Percentiles rank a stretch among this genome's conserved stretches.
Conservation (phyloP, 1,284 basidiomycete genomes). For the Austropuccinia psidii region DNA sequence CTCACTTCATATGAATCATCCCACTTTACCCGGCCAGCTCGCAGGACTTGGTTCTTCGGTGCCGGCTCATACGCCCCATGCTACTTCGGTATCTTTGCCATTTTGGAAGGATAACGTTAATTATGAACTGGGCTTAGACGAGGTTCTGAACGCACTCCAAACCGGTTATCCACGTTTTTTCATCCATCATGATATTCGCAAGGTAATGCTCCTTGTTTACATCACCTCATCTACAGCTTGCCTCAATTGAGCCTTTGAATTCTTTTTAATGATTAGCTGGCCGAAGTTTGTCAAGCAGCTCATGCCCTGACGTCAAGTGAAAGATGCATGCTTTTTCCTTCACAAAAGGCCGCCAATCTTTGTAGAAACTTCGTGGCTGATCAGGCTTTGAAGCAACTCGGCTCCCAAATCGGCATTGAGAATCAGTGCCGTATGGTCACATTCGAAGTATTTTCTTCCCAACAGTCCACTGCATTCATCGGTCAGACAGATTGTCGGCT, state of each 20-base stretch:
- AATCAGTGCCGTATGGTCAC: slow-evolving; percentile 56
- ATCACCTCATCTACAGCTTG: background rate
- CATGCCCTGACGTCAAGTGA: slow-evolving; percentile 46
- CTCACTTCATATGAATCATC: too few species aligned
- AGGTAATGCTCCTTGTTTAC: slow-evolving; percentile 53
- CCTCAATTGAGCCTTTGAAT: background rate
- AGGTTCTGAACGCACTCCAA: slow-evolving; percentile 73
- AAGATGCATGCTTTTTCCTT: slow-evolving; percentile 67
- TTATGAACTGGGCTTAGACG: slow-evolving; percentile 84
- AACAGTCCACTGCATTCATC: slow-evolving; percentile 39
- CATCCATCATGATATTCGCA: slow-evolving; percentile 77
- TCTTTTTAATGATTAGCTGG: slow-evolving; percentile 2
- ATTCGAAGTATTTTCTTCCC: slow-evolving; percentile 40
- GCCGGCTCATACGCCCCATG: slow-evolving; percentile 56
- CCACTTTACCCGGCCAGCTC: too few species aligned
- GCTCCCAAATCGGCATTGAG: slow-evolving; percentile 62
- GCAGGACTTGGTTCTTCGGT: slow-evolving; percentile 45
- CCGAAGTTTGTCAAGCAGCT: slow-evolving; percentile 24
- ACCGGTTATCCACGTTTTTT: slow-evolving; percentile 97
- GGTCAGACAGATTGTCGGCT: too few species aligned
- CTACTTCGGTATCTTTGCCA: slow-evolving; percentile 93
- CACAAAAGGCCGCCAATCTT: slow-evolving; percentile 61
- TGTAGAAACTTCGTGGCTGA: slow-evolving; percentile 68
- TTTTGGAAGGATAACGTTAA: slow-evolving; percentile 87
- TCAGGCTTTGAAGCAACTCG: slow-evolving; percentile 51